Base-by-base conservation (phyloP, 2,329 filamentous ascomycete genomes). In the Neopestalotiopsis clavispora region DNA sequence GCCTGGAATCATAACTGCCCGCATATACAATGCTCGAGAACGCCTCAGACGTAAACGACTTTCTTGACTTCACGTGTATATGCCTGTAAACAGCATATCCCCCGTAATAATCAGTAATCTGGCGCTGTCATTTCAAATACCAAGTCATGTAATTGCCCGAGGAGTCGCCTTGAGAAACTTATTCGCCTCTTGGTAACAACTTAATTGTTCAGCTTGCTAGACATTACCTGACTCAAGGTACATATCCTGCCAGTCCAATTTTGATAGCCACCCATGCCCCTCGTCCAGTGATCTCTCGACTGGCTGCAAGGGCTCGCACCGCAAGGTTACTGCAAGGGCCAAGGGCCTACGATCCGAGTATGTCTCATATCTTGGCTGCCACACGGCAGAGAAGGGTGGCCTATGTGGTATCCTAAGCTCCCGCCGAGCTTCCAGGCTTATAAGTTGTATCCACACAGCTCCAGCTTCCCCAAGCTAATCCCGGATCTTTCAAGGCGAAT, bases 291-390 rank as follows among this genome's bases (percentile, higher is more conserved):
- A 23, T 34, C 23, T 57, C 34, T 59, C 28, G 59, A 49, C 57
- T 63, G 34, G 34, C 14, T 67, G 66, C 52, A 52, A 62, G 59
- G 59, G 59, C 59, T 62, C 20, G 17, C 32, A 40, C 23, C 30
- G 42, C 66, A 68, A 74, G 71, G 71, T 76, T 75, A 75, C 75
- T 72, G 73, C 73, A 77, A 79, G 78, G 79, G 75, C 77, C 73
- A 77, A 79, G 78, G 79, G 75, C 77, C 74, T 76, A 71, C 79
- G 79, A 78, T 78, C 79, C 79, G 79, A 78, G 71, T 71, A 67
- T 71, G 69, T 71, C 74, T 73, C 74, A 72, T 68, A 71, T 69
- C 66, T 71, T 67, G 69, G 62, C 67, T 68, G 73, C 69, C 65
- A 67, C 69, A 68, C 45, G 56, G 20, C 52, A 62, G 34, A 60